Conservation (phyloP, 805 yeast genomes). For the Yamadazyma endophytica region DNA sequence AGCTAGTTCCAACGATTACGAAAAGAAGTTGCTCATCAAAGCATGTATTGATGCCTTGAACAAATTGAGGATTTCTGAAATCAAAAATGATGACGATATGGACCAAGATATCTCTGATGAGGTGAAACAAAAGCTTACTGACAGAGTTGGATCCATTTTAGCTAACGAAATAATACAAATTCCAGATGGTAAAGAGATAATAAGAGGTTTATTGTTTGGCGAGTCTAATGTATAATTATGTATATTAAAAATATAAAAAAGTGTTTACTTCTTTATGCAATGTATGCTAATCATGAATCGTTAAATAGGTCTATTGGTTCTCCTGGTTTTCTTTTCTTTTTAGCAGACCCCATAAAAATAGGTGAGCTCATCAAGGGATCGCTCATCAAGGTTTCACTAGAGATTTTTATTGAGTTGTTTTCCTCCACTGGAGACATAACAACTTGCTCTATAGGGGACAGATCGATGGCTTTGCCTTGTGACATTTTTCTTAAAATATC, state of each 20-base stretch:
- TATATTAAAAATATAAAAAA: too few species aligned
- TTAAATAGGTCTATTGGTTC: constrained; percentile 38
- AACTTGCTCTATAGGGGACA: constrained; percentile 6
- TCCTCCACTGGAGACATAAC: constrained; percentile 8
- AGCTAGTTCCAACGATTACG: constrained; percentile 37
- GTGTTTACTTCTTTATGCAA: constrained; percentile 1
- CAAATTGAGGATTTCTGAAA: constrained; percentile 35
- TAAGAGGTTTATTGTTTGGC: constrained; percentile 71
- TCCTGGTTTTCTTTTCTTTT: constrained; percentile 22
- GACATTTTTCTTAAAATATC: too few species aligned
- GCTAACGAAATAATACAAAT: constrained; percentile 46
- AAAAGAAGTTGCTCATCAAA: constrained; percentile 42
- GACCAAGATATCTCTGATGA: constrained; percentile 33
- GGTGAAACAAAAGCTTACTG: constrained; percentile 39
- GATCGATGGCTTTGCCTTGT: constrained; percentile 1
- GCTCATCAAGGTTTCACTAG: constrained; percentile 2
- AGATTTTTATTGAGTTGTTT: constrained; percentile 1
- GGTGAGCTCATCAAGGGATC: constrained; percentile 10
- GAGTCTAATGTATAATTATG: constrained; percentile 32
- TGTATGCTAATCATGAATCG: constrained; percentile 11
- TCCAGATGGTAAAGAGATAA: constrained; percentile 46
- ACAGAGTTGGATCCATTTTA: constrained; percentile 59
- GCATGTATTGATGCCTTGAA: constrained; percentile 53
- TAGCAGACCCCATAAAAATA: constrained; percentile 3
- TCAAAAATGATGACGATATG: constrained; percentile 20